Evolutionary conservation across 2,329 filamentous ascomycete genomes (phyloP).

Genomic region (Sporothrix euskadiensis): DNA sequence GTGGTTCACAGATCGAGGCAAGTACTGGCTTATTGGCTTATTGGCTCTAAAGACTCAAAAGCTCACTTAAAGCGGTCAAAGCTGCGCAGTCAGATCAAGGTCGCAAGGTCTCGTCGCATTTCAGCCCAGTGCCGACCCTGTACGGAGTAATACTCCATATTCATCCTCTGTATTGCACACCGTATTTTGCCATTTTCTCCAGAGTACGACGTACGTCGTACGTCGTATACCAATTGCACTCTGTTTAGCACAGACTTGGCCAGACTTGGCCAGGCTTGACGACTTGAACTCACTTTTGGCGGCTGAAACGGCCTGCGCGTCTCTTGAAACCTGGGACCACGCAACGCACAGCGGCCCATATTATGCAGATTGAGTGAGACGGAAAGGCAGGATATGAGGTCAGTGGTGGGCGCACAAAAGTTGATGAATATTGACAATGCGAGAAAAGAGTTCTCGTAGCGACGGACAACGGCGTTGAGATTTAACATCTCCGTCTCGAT

Average conservation of each 20-base stretch:
- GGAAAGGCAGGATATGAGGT: neutral
- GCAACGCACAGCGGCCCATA: conserved; percentile 13
- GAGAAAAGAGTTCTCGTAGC: neutral
- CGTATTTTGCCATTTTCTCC: neutral
- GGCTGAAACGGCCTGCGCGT: conserved; percentile 26
- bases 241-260: neutral
- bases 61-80: neutral
- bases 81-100: neutral
- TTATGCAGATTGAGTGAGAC: conserved; percentile 14
- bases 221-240: neutral
- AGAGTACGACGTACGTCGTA: too few species aligned
- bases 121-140: neutral
- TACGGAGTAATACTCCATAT: neutral
- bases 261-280: too few species aligned
- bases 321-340: conserved; percentile 25
- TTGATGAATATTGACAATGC: neutral
- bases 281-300: neutral
- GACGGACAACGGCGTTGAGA: conserved; percentile 3
- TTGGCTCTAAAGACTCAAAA: neutral
- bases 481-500: neutral
- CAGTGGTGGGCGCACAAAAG: neutral
- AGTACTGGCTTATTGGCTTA: neutral
- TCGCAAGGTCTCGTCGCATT: conserved; percentile 1
- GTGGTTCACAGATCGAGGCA: neutral
- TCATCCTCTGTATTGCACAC: neutral